Base-by-base conservation (phyloP, 1,284 basidiomycete genomes). In the Cutaneotrichosporon sp. region DNA sequence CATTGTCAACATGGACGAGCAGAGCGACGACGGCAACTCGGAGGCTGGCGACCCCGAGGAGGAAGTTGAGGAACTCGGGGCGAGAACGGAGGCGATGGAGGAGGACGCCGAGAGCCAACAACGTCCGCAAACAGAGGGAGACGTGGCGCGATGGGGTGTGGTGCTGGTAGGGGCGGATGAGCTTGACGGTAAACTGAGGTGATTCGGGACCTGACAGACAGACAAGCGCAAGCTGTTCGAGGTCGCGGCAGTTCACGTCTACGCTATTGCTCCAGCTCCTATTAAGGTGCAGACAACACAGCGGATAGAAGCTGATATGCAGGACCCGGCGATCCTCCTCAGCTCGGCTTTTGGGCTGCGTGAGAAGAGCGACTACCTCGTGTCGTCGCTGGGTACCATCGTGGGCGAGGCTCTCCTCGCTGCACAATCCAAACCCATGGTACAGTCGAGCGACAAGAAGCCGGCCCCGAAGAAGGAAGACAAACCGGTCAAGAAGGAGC, bases 1-100 rank as follows among this genome's bases (percentile, higher is more conserved):
- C 46, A 76, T 79, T 16, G 75, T 77, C 4, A 75, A 79, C 65
- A 78, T 78, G 76, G 77, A 79, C 62, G 65, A 75, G 50, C 70
- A 72, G 62, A 70, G 67, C 34, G 77, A 79, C 53, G 76, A 68
- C 11, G 77, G 72, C 31, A 76, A 77, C 60, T 74, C 72, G 4
- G 76, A 78, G 53, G 65, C 63, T 18, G 73, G 65, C 14, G 69
- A 63, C 13, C 68, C 66, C 50, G 69, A 72, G 18, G 70, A 64
- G 46, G 56, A 62, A 42, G 51, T 56, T 30, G 63, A 63, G 55
- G 64, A 64, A 42, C 51, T 68, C 10, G 65, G 72, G 47, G 62
- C 68, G 42, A 51, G 65, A 13, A 61, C 61, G 1, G 65, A 65
- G 13, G 53, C 62, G 38, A 51, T 64, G 21, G 58, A 38, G 65